Percentiles rank a stretch among this genome's conserved stretches.
Evolutionary conservation across 345 rosid species (phyloP).

Genomic region (Salix dunnii): DNA sequence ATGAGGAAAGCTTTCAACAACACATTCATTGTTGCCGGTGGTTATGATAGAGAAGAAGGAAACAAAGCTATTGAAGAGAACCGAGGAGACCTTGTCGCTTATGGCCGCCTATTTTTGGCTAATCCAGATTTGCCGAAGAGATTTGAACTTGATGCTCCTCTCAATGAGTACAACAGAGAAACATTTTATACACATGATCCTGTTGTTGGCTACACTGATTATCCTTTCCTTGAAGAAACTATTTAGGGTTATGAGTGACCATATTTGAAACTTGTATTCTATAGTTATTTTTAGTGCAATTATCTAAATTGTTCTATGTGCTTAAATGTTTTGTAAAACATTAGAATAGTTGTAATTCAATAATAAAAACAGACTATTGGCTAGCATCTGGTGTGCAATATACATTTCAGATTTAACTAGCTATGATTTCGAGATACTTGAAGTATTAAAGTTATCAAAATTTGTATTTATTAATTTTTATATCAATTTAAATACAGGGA

Average conservation of each 20-base stretch:
- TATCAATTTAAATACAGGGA: too few relatives aligned
- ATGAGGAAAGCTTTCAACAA: constrained; percentile 36
- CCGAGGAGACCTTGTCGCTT: constrained; percentile 34
- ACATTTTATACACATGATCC: constrained; percentile 51
- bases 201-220: constrained; percentile 56
- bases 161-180: constrained; percentile 44
- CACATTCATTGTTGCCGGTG: constrained; percentile 33
- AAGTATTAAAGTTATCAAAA: too few relatives aligned
- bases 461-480: too few relatives aligned
- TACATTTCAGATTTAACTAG: too few relatives aligned
- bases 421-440: too few relatives aligned
- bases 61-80: constrained; percentile 27
- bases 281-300: accelerated
- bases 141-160: constrained; percentile 44
- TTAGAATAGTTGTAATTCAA: too few relatives aligned
- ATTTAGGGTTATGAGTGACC: too few relatives aligned
- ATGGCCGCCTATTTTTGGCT: constrained; percentile 50
- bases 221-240: constrained; percentile 43
- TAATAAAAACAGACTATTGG: too few relatives aligned
- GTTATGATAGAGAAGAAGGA: constrained; percentile 31
- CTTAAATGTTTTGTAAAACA: too few relatives aligned
- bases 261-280: too few relatives aligned
- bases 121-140: constrained; percentile 64
- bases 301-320: too few relatives aligned
- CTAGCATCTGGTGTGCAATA: too few relatives aligned